These are phyloP conservation scores for Rhizopus arrhizus DNA, from an alignment of 371 early-diverging fungal genomes.

Conservation along the genomic window DNA sequence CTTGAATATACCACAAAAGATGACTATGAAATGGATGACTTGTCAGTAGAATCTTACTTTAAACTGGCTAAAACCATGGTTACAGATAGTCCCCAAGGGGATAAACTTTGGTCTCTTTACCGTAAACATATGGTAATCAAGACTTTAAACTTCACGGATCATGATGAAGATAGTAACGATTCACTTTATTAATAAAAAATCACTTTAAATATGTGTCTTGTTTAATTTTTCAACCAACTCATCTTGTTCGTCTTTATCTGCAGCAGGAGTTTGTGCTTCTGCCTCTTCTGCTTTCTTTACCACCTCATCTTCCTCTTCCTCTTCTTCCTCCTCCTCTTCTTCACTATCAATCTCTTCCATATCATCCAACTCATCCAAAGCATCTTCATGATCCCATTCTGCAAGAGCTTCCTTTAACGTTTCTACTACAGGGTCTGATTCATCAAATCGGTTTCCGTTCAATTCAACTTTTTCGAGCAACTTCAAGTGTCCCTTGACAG, in stretches of 20 bases:
- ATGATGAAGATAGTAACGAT: constrained; percentile 1
- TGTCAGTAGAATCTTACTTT: constrained; percentile 55
- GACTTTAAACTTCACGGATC: constrained; percentile 25
- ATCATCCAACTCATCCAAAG: constrained; percentile 90
- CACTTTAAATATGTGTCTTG: constrained; percentile 50
- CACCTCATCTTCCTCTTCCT: constrained; percentile 43
- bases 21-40: constrained; percentile 64
- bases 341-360: constrained; percentile 86
- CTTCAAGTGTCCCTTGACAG: constrained; percentile 64
- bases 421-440: constrained; percentile 75
- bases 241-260: constrained; percentile 32
- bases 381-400: constrained; percentile 71
- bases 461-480: constrained; percentile 74
- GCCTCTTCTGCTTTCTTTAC: constrained; percentile 39
- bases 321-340: constrained; percentile 67
- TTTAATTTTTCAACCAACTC: constrained; percentile 40
- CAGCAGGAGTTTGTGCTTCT: constrained; percentile 33
- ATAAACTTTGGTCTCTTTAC: constrained; percentile 39
- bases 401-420: constrained; percentile 74
- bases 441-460: constrained; percentile 90
- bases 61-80: constrained; percentile 54
- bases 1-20: constrained; percentile 65
- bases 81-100: constrained; percentile 17
- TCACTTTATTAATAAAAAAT: not conserved
- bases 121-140: constrained; percentile 48